Percentiles rank a stretch among this genome's conserved stretches.
These are phyloP conservation scores for Ramaria sp. DNA, from an alignment of 768 basidiomycete species.

Conservation along the genomic window DNA sequence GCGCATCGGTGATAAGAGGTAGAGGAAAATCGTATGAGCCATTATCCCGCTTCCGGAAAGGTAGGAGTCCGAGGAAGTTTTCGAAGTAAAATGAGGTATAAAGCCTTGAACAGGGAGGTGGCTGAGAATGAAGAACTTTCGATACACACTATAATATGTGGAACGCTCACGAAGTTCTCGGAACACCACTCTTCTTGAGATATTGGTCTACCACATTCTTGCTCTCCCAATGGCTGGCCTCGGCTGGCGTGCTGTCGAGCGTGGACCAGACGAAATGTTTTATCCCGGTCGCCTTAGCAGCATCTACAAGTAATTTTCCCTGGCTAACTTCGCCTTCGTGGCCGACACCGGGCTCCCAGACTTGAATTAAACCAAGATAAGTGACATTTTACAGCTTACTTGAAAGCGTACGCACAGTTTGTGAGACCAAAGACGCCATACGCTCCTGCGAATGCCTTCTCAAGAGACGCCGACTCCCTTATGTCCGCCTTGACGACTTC, in stretches of 20 bases:
- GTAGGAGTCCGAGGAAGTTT: neutral
- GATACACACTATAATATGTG: too few species aligned
- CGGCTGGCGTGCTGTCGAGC: constrained; percentile 7
- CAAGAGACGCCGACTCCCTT: too few species aligned
- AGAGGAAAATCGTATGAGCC: neutral
- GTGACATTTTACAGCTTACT: neutral
- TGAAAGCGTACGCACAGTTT: constrained; percentile 2
- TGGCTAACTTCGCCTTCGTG: constrained; percentile 7
- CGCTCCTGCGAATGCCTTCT: too few species aligned
- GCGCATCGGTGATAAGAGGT: neutral
- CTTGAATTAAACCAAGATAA: neutral
- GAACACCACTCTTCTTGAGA: constrained; percentile 17
- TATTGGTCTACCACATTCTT: constrained; percentile 19
- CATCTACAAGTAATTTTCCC: too few species aligned
- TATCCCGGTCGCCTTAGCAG: too few species aligned
- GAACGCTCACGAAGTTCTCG: constrained; percentile 15
- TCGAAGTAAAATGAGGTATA: constrained; percentile 11
- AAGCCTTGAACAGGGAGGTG: neutral
- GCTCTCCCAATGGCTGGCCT: constrained; percentile 16
- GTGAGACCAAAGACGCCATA: constrained; percentile 25
- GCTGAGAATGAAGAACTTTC: too few species aligned
- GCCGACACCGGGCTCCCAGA: neutral
- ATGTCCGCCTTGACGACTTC: too few species aligned
- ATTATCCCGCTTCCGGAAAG: neutral
- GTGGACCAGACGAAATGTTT: constrained; percentile 15